A percentile compares a stretch with the other conserved stretches of the same genome.
Evolutionary conservation across 2,329 filamentous ascomycete genomes (phyloP).

Genomic region (Ceratocystis colombiana): DNA sequence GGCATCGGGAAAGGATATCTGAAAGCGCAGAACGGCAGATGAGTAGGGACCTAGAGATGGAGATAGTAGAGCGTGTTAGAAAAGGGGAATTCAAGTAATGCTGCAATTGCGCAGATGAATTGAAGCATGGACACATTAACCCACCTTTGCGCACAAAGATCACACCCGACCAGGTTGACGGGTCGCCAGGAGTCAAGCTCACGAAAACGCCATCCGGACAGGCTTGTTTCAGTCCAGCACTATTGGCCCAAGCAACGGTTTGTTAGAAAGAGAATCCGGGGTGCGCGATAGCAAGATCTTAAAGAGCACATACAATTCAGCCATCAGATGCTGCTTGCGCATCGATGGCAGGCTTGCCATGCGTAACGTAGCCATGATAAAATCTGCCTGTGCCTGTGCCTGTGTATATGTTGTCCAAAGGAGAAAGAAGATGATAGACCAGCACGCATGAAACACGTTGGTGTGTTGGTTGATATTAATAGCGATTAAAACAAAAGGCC

Average conservation of each 20-base stretch:
- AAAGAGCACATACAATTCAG: constrained; percentile 57
- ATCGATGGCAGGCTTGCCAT: constrained; percentile 45
- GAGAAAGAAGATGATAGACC: neutral
- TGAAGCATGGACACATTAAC: constrained; percentile 13
- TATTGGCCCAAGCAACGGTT: constrained; percentile 34
- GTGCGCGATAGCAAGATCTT: neutral
- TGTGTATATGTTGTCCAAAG: neutral
- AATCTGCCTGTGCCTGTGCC: neutral
- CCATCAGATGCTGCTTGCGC: constrained; percentile 63
- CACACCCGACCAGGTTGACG: constrained; percentile 78
- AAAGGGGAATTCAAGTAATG: no score
- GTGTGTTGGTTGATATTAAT: neutral
- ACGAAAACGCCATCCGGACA: constrained; percentile 83
- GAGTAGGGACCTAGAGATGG: constrained; percentile 65
- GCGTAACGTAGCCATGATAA: constrained; percentile 38
- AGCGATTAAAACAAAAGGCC: constrained; percentile 17
- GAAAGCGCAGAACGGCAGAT: constrained; percentile 76
- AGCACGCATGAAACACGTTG: constrained; percentile 10
- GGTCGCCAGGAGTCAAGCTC: constrained; percentile 69
- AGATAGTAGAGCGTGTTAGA: neutral
- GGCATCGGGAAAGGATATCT: constrained; percentile 71
- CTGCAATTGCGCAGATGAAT: neutral
- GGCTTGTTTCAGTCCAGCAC: constrained; percentile 67
- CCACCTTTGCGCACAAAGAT: constrained; percentile 82
- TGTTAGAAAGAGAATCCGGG: neutral